Base-by-base conservation (phyloP, 139 green algal genomes). In the Coelastrella sp. region DNA sequence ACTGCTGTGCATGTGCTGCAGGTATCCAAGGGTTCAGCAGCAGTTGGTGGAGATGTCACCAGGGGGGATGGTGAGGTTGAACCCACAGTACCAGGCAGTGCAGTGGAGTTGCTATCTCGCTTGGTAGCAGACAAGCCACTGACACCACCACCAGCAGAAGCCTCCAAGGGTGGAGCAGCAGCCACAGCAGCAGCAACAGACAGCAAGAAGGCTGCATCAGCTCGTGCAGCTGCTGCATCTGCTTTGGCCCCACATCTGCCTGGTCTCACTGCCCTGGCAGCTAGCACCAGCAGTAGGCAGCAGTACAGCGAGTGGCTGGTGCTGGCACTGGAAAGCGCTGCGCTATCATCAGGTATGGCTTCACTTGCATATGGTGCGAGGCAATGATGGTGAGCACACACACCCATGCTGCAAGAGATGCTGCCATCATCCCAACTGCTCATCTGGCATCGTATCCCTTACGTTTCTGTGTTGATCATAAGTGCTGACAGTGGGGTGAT, bases 261-360 rank as follows among this genome's bases (percentile, higher is more conserved):
- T 5, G 78, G 60, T 30, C 60, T 84, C 40, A 75, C 78, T n/a
- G 71, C 53, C 34, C 38, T 82, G 37, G 69, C 81, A 35, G 86
- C 67, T 11, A 35, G 45, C 15, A 81, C 41, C 5, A 84, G 60
- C 75, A 71, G 75, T n/a, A 8, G n/a, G 37, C 30, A 43, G 5
- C 80, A 86, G 51, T 72, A 71, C 64, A 71, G 48, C 5, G 80
- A 86, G 40, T 86, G 80, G 80, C 67, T 86, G 67, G 23, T 86
- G 66, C 80, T 86, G 80, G 80, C 80, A 2, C 51, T 86, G 23
- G 80, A 86, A 48, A 80, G 35, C 17, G 80, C 80, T 25, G 67
- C n/a, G 4, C 67, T 57, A 50, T 86, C 80, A 13, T 27, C 23
- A 60, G 76, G 76, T 84, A 38, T 4, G 21, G 17, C 21, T 34